Conservation (phyloP, 306 rosid genomes). For the Canavalia ensiformis region DNA sequence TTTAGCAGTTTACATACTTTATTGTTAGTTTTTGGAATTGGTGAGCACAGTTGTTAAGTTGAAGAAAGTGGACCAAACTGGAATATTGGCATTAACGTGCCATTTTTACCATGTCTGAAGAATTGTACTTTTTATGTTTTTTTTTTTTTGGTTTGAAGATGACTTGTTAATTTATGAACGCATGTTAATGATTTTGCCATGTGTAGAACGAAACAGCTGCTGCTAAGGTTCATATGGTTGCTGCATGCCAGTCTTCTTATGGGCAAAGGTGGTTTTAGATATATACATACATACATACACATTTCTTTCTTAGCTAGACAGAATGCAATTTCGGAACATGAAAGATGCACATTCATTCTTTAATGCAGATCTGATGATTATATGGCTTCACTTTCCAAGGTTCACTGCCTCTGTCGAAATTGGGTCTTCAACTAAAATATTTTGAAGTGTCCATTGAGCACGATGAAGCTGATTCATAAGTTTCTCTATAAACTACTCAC, state of each 20-base stretch:
- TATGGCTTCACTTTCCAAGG: slow-evolving; percentile 88
- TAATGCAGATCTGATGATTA: slow-evolving; percentile 86
- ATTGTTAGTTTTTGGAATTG: slow-evolving; percentile 30
- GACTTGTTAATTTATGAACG: slow-evolving; percentile 19
- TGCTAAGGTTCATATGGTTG: slow-evolving; percentile 71
- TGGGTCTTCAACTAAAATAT: slow-evolving; percentile 60
- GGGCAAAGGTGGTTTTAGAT: slow-evolving; percentile 72
- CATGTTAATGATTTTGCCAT: slow-evolving; percentile 33
- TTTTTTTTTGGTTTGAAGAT: slow-evolving; percentile 5
- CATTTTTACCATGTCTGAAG: neutral
- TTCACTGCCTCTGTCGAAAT: slow-evolving; percentile 83
- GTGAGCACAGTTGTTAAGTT: neutral
- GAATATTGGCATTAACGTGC: neutral
- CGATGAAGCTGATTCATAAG: slow-evolving; percentile 22
- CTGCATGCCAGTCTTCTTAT: slow-evolving; percentile 79
- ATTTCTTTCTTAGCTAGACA: slow-evolving; percentile 1
- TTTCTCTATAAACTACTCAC: slow-evolving; percentile 9
- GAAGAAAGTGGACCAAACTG: slow-evolving; percentile 34
- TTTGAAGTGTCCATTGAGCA: neutral
- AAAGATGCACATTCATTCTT: slow-evolving; percentile 35
- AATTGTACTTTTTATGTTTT: neutral
- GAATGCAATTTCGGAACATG: slow-evolving; percentile 38
- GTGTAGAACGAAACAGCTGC: slow-evolving; percentile 66
- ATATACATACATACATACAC: neutral
- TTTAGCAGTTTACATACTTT: slow-evolving; percentile 11